Evolutionary conservation across 441 rosid species (phyloP).

Genomic region (Populus hybrid): DNA sequence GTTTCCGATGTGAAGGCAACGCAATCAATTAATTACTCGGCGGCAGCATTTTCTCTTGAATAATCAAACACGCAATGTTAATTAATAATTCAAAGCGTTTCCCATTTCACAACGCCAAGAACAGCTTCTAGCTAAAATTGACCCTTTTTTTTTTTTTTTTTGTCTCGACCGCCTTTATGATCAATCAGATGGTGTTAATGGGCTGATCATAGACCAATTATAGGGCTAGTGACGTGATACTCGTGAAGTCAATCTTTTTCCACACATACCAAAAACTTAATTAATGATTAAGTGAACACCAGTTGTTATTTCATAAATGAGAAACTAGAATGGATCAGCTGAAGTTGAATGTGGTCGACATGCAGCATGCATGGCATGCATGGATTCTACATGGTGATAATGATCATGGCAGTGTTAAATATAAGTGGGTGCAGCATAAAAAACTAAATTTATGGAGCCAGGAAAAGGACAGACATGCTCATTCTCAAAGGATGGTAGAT

Average conservation of each 20-base stretch:
- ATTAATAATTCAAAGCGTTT: not conserved
- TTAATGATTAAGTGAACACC: not conserved
- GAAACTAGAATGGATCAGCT: not conserved
- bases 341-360: not conserved
- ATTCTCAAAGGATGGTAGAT: slow-evolving; percentile 30
- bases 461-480: slow-evolving; percentile 51
- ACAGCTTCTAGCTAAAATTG: not conserved
- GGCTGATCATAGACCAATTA: not conserved
- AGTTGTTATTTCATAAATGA: not conserved
- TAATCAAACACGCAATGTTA: not conserved
- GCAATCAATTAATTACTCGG: not conserved
- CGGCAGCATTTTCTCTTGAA: not conserved
- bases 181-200: not conserved
- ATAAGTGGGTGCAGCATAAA: not conserved
- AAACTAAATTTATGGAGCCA: not conserved
- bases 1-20: not conserved
- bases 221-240: not conserved
- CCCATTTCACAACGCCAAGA: not conserved
- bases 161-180: not conserved
- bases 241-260: not conserved
- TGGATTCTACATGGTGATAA: not conserved
- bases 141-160: not conserved
- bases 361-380: not conserved
- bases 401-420: not conserved
- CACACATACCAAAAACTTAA: not conserved